Evolutionary conservation across 176 grass and related monocot species (phyloP), one percentile per base, ranked within the genome.

Genomic region (Aegilops longissima): DNA sequence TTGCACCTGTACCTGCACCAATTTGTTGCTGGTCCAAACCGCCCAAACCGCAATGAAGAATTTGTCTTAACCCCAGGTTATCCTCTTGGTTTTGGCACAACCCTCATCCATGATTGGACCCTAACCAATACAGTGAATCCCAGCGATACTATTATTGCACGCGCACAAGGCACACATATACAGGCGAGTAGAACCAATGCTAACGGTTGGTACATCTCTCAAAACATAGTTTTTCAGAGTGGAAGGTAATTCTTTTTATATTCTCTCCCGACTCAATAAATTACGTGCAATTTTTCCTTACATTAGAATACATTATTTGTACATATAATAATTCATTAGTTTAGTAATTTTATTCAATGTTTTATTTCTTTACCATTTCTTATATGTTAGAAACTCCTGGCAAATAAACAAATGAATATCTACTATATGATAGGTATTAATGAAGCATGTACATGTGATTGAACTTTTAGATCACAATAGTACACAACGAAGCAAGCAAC

Each of bases 1-100:
- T 20, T 81, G 62, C 36, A 66, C 7, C 17, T 80, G 24, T 80
- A 62, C 23, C 3, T 80, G 61, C 79, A 81, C 40, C 79, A 81
- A 14, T 81, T 81, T 0, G 61, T 31, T 20, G 14, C 39, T 45
- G 39, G 62, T 31, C 61, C n/a, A 20, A 30, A 29, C 4, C 8
- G 66, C 39, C 79, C 79, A 81, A 67, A 66, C 9, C 62, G 23
- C 17, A 81, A 49, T 5, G 79, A 81, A 27, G 79, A 31, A 51
- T 31, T 49, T 5, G 14, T 81, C 2, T 21, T 67, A 67, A 1
- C 13, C 14, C 5, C 63, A 6, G 11, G 16, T 5, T 11, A 44
- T 67, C 16, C 39, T 11, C 8, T 47, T 33, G 40, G 40, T 27
- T 81, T 81, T 21, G 79, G 62, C 8, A 21, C 16, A 29, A 81